Base-by-base conservation (phyloP, 371 early-diverging fungal genomes). In the Enterospora canceri region DNA sequence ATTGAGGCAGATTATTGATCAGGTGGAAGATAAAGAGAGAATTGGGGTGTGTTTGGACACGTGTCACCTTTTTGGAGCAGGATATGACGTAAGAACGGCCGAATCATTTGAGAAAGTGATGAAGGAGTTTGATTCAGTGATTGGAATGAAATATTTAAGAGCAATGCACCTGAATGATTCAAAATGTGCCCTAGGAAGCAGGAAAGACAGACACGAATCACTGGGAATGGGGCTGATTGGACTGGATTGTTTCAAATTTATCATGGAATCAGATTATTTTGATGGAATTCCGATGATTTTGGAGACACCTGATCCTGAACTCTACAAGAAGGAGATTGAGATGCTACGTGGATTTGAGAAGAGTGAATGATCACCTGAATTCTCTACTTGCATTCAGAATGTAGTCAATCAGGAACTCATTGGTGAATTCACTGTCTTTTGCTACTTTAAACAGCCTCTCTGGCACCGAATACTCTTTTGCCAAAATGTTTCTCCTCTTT, bases 31-130 rank as follows among this genome's bases (percentile, higher is more conserved):
- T 69, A 85, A 85, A 66, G 23, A 58, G 15, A 74, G 85, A 28
- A 78, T 86, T 21, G 86, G 85, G 2, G 83, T 86, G 0, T 85
- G 85, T 69, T 67, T 86, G 23, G 86, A 86, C 67, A 86, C 86
- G 2, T 85, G 85, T 64, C 86, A 86, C 70, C 64, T 83, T 31
- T 86, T 84, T 80, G 86, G 83, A 24, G 82, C 85, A 12, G 83
- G 86, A 12, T 86, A 85, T 70, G 85, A 86, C 70, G 79, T 86
- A n/a, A 58, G 65, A 54, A 79, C 79, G 12, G 62, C 65, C 48
- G 70, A 71, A 32, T 61, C 28, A 3, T 86, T 83, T 77, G 72
- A 77, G 35, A 67, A 59, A n/a, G 76, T 83, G 12, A 82, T 86
- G 77, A 31, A 72, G 3, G 68, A 80, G 12, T 86, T 86, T 74